Evolutionary conservation across 2,329 filamentous ascomycete species (phyloP), one percentile per base, ranked within the genome.

Genomic region (Neopestalotiopsis sp.): DNA sequence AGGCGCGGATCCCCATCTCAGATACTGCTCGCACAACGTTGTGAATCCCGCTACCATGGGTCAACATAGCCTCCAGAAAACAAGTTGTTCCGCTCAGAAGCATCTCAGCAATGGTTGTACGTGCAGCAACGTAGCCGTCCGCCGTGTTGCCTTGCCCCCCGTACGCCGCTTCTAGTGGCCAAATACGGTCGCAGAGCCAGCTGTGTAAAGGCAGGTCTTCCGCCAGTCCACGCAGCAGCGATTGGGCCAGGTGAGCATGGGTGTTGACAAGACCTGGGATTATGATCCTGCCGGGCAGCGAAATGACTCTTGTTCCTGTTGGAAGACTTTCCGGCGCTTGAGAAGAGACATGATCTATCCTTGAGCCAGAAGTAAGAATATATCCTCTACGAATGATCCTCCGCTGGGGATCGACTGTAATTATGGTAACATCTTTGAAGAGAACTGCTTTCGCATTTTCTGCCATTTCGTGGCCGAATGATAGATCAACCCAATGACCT

Each of bases 51-150:
- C 69, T 72, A 9, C 73, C 60, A 67, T 74, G 72, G 7, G 76
- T 77, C 67, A 84, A 79, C 84, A 87, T 85, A 57, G 83, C 85
- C 73, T 87, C 84, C 5, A 87, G 75, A 70, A 87, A 87, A 70
- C 82, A 85, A 2, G 84, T 86, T 4, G 84, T 86, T 0, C 84
- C 84, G 4, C 79, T 81, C 73, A 81, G 81, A 42, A 86, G 75
- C 84, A 86, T 85, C 75, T 86, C 84, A 0, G 82, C 84, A 52
- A 86, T 85, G 24, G 81, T 85, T 52, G 86, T 75, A 5, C 81
- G 75, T 1, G 82, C 83, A 4, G 84, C 84, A 3, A 82, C 80
- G 72, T 85, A 85, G 20, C 84, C 85, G 74, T 87, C 84, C 42
- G 81, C 80, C 3, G 76, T 74, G 62, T 70, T 67, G 2, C 72